Evolutionary conservation across 352 stramenopile genomes (phyloP).

Genomic region (Globisporangium emineosum): DNA sequence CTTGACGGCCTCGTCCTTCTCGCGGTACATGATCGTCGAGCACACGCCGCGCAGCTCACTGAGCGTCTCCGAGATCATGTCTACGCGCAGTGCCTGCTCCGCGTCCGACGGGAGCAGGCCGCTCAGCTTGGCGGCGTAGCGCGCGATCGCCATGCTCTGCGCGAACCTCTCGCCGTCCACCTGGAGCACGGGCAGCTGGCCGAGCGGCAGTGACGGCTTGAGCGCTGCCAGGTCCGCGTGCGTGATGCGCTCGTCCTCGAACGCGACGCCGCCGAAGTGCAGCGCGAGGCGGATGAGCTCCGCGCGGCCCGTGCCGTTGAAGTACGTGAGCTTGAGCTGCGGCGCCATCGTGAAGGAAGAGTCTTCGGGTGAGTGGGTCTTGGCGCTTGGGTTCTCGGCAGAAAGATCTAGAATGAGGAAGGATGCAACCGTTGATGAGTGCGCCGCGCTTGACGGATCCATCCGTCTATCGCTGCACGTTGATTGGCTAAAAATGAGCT

Average conservation of each 20-base stretch:
- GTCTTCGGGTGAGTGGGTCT: background rate
- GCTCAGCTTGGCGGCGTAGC: conserved; percentile 27
- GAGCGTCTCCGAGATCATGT: conserved; percentile 21
- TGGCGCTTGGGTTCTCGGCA: background rate
- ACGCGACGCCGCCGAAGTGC: conserved; percentile 26
- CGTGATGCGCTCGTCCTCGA: conserved; percentile 25
- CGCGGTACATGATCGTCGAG: background rate
- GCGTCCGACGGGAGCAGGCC: conserved; percentile 21
- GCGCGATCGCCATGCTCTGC: conserved; percentile 28
- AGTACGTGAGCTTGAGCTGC: conserved; percentile 77
- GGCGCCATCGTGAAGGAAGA: background rate
- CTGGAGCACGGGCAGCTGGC: conserved; percentile 25
- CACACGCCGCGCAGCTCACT: conserved; percentile 2
- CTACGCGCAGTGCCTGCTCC: conserved; percentile 10
- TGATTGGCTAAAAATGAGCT: background rate
- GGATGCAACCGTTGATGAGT: background rate
- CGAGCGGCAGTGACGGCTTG: conserved; percentile 27
- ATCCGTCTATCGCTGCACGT: background rate
- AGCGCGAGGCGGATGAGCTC: conserved; percentile 65
- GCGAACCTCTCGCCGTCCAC: conserved; percentile 23
- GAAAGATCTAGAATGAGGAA: background rate
- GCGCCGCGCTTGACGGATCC: background rate
- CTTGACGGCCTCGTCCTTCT: conserved; percentile 30
- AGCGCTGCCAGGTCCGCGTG: conserved; percentile 8
- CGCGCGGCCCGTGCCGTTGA: conserved; percentile 40